These are phyloP conservation scores for Hibiscus tridactylites DNA, from an alignment of 345 rosid species.

Conservation along the genomic window DNA sequence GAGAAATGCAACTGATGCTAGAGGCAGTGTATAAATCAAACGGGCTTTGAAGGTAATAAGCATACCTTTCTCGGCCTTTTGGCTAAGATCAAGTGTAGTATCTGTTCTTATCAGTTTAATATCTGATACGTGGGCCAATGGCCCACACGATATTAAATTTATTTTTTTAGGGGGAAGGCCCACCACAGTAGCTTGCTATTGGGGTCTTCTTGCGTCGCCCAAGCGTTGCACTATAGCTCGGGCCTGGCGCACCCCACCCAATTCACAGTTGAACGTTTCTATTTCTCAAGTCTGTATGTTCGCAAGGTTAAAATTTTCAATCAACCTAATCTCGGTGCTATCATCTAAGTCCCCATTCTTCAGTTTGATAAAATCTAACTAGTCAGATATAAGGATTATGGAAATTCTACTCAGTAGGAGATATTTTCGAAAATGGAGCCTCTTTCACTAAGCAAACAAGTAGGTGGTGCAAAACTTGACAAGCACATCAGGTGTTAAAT, in stretches of 20 bases:
- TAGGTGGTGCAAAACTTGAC: too few relatives aligned
- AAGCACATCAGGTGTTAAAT: too few relatives aligned
- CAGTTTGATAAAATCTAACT: too few relatives aligned
- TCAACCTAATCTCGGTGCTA: too few relatives aligned
- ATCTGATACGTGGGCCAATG: not conserved
- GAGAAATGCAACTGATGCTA: not conserved
- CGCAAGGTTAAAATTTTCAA: too few relatives aligned
- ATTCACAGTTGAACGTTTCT: not conserved
- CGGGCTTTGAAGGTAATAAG: not conserved
- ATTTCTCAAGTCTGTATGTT: too few relatives aligned
- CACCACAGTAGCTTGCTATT: not conserved
- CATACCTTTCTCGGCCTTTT: conserved; percentile 68
- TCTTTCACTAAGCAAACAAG: too few relatives aligned
- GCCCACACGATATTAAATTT: not conserved
- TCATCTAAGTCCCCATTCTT: too few relatives aligned
- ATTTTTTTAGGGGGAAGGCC: not conserved
- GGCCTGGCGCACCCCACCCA: not conserved
- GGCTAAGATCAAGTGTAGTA: conserved; percentile 53
- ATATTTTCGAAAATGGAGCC: too few relatives aligned
- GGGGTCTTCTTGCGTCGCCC: not conserved
- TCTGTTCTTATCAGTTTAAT: not conserved
- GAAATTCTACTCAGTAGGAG: too few relatives aligned
- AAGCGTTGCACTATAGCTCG: not conserved
- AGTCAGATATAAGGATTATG: too few relatives aligned
- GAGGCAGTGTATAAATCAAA: not conserved